phyloP scores from a whole-genome alignment of 495 filamentous ascomycete genomes.

The Trichocladium antarcticum region DNA sequence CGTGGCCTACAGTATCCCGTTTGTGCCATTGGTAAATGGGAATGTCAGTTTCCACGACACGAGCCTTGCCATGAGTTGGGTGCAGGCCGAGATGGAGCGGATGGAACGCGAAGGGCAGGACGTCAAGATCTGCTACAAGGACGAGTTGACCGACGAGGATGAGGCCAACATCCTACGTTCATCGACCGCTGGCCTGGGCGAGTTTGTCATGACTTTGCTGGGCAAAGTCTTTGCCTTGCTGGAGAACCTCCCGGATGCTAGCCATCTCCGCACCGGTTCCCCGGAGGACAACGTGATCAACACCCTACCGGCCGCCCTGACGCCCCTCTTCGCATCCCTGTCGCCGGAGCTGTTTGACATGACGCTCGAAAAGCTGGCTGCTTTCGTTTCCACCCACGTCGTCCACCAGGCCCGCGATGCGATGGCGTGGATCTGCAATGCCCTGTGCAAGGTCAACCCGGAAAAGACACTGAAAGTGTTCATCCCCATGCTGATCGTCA shows the following conservation, averaged over 20 bases:
- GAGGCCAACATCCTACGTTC: conserved; percentile 90
- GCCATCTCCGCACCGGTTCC: conserved; percentile 73
- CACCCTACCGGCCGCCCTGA: conserved; percentile 83
- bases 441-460: conserved; percentile 85
- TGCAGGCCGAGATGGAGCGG: conserved; percentile 80
- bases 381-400: conserved; percentile 90
- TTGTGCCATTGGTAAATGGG: conserved; percentile 67
- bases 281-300: conserved; percentile 97
- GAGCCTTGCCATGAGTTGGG: conserved; percentile 83
- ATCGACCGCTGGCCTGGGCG: conserved; percentile 83
- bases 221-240: conserved; percentile 91
- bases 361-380: conserved; percentile 78
- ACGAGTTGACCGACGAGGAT: conserved; percentile 70
- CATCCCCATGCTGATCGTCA: conserved; percentile 75
- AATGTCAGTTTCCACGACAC: conserved; percentile 59
- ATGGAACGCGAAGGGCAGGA: conserved; percentile 82
- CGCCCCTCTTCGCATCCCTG: conserved; percentile 80
- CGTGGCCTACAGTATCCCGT: conserved; percentile 88
- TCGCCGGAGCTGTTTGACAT: conserved; percentile 89
- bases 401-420: conserved; percentile 96
- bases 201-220: conserved; percentile 81
- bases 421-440: conserved; percentile 97
- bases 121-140: conserved; percentile 73
- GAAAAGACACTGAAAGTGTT: conserved; percentile 84
- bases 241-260: conserved; percentile 87